Conservation (phyloP, 495 filamentous ascomycete genomes). For the Collariella sp. region DNA sequence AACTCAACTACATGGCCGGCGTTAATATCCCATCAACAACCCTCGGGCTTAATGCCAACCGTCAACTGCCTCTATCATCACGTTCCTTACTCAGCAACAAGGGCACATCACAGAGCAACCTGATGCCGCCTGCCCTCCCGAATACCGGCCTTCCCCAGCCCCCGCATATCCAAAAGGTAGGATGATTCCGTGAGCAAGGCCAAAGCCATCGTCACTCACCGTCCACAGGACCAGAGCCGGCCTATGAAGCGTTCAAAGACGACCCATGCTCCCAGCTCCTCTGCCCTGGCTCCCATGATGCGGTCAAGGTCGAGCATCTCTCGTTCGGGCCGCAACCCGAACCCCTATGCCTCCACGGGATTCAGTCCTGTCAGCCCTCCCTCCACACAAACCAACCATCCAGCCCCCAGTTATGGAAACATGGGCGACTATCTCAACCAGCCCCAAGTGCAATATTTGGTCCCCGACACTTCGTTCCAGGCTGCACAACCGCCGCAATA, state of each 20-base stretch:
- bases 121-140: conserved; percentile 25
- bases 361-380: conserved; percentile 9
- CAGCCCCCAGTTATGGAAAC: neutral
- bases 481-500: neutral
- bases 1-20: conserved; percentile 17
- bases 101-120: conserved; percentile 27
- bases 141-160: neutral
- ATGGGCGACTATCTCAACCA: conserved; percentile 12
- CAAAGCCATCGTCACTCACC: neutral
- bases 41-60: conserved; percentile 17
- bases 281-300: conserved; percentile 19
- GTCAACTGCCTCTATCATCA: conserved; percentile 21
- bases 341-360: conserved; percentile 7
- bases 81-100: conserved; percentile 16
- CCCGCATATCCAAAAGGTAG: conserved; percentile 15
- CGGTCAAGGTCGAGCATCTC: conserved; percentile 22
- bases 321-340: neutral
- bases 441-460: conserved; percentile 9
- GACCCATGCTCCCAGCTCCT: conserved; percentile 15
- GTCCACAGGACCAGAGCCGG: conserved; percentile 16
- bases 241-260: conserved; percentile 32
- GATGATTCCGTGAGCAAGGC: neutral
- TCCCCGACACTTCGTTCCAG: neutral
- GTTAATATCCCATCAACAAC: neutral
- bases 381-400: neutral